A percentile compares a stretch with the other conserved stretches of the same genome.
phyloP scores from a whole-genome alignment of 192 early-diverging fungal genomes.

The Fimicolochytrium jonesii region DNA sequence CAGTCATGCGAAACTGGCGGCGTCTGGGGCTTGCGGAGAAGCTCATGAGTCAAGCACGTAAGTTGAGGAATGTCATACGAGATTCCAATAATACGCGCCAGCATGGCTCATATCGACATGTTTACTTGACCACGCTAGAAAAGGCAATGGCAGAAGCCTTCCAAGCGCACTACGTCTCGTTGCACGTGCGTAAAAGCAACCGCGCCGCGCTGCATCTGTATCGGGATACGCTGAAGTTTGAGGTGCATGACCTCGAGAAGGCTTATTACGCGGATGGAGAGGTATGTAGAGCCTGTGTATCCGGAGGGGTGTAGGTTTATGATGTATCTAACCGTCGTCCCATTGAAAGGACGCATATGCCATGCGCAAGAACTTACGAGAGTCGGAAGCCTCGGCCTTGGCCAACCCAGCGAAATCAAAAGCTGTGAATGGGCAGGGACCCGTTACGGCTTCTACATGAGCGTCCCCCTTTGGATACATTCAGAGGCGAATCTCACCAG shows the following conservation, averaged over 20 bases:
- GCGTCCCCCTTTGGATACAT: no score
- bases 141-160: slow-evolving; percentile 85
- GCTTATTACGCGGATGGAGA: slow-evolving; percentile 99
- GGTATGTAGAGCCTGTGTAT: not conserved
- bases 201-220: slow-evolving; percentile 90
- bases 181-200: slow-evolving; percentile 94
- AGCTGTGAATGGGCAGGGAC: slow-evolving; percentile 7
- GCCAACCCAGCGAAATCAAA: slow-evolving; percentile 3
- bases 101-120: not conserved
- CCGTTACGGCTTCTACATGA: no score
- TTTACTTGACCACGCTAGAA: slow-evolving; percentile 37
- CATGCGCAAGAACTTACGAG: slow-evolving; percentile 23
- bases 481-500: no score
- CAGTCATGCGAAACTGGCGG: slow-evolving; percentile 95
- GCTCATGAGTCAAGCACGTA: slow-evolving; percentile 89
- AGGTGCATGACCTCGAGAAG: slow-evolving; percentile 83
- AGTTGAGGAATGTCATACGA: no score
- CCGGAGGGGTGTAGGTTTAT: not conserved
- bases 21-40: slow-evolving; percentile 95
- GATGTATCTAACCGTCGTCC: not conserved
- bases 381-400: no score
- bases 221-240: slow-evolving; percentile 87
- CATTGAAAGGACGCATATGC: slow-evolving; percentile 27
- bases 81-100: not conserved
- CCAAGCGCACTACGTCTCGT: slow-evolving; percentile 78